Base-by-base conservation (phyloP, 2,329 filamentous ascomycete species). In the Seiridium cupressi region DNA sequence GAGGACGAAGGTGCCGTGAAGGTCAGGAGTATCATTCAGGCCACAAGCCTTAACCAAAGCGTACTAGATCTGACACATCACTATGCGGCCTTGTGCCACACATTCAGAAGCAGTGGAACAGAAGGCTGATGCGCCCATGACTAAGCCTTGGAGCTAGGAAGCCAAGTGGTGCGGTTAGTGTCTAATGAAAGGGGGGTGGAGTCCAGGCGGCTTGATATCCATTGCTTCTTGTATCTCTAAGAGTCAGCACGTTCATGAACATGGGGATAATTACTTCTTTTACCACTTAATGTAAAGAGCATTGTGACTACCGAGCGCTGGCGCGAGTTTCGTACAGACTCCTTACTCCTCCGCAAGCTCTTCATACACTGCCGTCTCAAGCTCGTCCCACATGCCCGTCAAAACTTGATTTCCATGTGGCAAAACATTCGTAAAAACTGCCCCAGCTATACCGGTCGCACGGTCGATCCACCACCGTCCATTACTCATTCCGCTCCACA, bases 1-100 rank as follows among this genome's bases (percentile, higher is more conserved):
- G 95, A 98, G 76, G 93, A 97, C 66, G 95, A 99, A 77, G 95
- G 95, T 61, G 94, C 94, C 1, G 92, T 99, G 74, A 99, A 99
- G 78, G 91, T 99, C 58, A 86, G 95, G 71, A 97, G 93, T 74
- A 97, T 99, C 71, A 93, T 99, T 58, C 95, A 99, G 76, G 93
- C 94, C 1, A 98, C 94, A 3, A 97, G 91, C 73, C 79, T 99
- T 63, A 93, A 94, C 9, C 95, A 98, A 76, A 89, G 91, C 61
- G 93, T 99, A 44, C 83, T 98, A 58, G 94, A 98, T 73, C 79
- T 99, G 61, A 98, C 95, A 34, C 94, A 99, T 75, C 91, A 97
- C 73, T 99, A 99, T 73, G 95, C 94, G 26, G 92, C 92, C 60
- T 81, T 99, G 42, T 99, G 95, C 73, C 93, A 94, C 26, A 93